Conservation (phyloP, 768 basidiomycete species). For the Xanthoconium purpureum region DNA sequence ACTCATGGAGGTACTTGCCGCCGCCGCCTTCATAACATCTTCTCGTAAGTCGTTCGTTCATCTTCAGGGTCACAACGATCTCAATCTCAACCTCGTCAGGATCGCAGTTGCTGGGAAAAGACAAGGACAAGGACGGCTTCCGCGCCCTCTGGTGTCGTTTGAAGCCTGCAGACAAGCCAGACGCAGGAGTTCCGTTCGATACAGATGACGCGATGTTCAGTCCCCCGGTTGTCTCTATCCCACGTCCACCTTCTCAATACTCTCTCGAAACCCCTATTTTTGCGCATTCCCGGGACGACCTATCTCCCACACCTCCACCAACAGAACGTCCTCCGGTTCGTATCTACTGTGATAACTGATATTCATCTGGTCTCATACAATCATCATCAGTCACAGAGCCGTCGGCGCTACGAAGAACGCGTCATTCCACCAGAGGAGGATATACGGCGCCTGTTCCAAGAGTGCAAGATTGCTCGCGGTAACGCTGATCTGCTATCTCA, state of each 20-base stretch:
- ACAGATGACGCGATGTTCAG: conserved; percentile 78
- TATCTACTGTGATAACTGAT: background rate
- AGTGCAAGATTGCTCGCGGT: conserved; percentile 81
- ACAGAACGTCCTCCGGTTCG: conserved; percentile 26
- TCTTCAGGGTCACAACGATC: background rate
- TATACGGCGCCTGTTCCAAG: conserved; percentile 76
- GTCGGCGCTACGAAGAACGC: conserved; percentile 24
- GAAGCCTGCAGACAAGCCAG: conserved; percentile 77
- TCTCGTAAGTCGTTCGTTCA: conserved; percentile 16
- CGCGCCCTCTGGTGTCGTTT: conserved; percentile 76
- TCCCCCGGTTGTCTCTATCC: conserved; percentile 46
- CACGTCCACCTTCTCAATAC: conserved; percentile 30
- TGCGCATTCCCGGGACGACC: conserved; percentile 33
- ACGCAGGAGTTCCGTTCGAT: conserved; percentile 79
- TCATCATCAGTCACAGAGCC: conserved; percentile 7
- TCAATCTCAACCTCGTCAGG: conserved; percentile 11
- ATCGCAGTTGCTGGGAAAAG: conserved; percentile 21
- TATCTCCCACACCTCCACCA: conserved; percentile 22
- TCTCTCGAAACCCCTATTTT: conserved; percentile 37
- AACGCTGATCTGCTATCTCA: conserved; percentile 75
- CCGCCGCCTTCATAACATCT: conserved; percentile 58
- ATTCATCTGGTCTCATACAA: background rate
- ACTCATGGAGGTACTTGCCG: conserved; percentile 76
- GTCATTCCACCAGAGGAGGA: conserved; percentile 81
- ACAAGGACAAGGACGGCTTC: conserved; percentile 51